Percentiles rank a stretch among this genome's conserved stretches.
phyloP scores from a whole-genome alignment of 2,329 filamentous ascomycete species.

The Dryadomyces quercus-mongolicae region DNA sequence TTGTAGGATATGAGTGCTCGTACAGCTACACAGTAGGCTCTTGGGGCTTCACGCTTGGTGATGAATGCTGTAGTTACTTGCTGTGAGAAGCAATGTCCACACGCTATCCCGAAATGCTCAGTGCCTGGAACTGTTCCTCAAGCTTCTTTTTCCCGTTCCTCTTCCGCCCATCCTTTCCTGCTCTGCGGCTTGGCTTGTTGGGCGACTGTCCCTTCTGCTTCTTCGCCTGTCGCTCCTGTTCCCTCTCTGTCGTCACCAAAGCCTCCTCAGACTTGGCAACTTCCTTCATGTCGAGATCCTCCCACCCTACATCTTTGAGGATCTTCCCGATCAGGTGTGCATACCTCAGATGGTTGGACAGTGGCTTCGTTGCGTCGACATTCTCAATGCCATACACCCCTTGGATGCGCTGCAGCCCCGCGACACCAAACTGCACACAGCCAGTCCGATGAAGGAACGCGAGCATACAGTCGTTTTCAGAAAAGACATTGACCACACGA shows the following conservation, averaged over 20 bases:
- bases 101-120: neutral
- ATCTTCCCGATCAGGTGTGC: constrained; percentile 55
- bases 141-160: neutral
- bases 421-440: constrained; percentile 71
- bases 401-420: constrained; percentile 64
- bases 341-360: constrained; percentile 60
- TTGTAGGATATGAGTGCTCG: neutral
- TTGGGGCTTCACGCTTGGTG: neutral
- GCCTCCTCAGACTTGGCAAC: constrained; percentile 20
- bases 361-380: constrained; percentile 50
- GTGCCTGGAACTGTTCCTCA: constrained; percentile 4
- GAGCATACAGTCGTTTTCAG: constrained; percentile 75
- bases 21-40: neutral
- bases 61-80: neutral
- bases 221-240: constrained; percentile 10
- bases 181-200: neutral
- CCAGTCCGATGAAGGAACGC: constrained; percentile 79
- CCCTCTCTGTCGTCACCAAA: constrained; percentile 17
- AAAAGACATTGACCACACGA: constrained; percentile 82
- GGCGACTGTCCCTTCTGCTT: neutral
- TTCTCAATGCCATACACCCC: constrained; percentile 58
- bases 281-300: constrained; percentile 42
- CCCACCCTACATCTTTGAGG: constrained; percentile 54
- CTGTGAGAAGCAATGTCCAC: neutral
- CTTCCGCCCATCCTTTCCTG: constrained; percentile 1